These are phyloP conservation scores for Salicornia ramosissima DNA, from an alignment of 148 eudicot genomes.

Conservation along the genomic window DNA sequence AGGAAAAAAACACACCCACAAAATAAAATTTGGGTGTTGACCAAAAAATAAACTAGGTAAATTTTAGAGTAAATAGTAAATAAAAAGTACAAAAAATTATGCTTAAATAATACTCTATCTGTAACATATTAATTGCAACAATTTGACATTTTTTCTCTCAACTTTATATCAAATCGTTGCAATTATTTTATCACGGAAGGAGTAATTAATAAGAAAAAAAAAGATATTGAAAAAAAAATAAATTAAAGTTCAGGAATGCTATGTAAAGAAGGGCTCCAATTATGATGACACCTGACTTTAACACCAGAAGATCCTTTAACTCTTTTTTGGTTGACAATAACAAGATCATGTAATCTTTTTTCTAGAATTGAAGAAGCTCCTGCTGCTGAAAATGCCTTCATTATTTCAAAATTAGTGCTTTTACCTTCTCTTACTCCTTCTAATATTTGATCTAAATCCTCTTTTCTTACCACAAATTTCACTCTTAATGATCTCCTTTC, in stretches of 20 bases:
- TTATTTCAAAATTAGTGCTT: constrained; percentile 12
- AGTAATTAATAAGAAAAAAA: background rate
- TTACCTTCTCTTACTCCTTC: constrained; percentile 21
- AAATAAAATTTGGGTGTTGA: background rate
- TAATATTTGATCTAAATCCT: constrained; percentile 18
- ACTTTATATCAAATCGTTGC: too few species aligned
- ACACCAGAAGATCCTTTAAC: background rate
- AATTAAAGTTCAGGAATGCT: constrained; percentile 18
- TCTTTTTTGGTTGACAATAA: constrained; percentile 13
- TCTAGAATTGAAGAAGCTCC: constrained; percentile 4
- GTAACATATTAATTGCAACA: too few species aligned
- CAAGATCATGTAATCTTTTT: constrained; percentile 20
- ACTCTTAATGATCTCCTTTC: constrained; percentile 20
- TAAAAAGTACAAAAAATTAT: background rate
- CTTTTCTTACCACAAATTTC: constrained; percentile 17
- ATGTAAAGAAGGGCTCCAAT: constrained; percentile 19
- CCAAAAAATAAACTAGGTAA: background rate
- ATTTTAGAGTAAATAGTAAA: background rate
- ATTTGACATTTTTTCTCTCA: too few species aligned
- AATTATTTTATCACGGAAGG: too few species aligned
- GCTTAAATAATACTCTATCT: background rate
- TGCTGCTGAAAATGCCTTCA: constrained; percentile 17
- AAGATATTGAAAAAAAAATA: background rate
- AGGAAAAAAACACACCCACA: background rate
- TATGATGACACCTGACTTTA: constrained; percentile 9